These are phyloP conservation scores for Pythium guiyangense DNA, from an alignment of 352 stramenopile species.

Conservation along the genomic window DNA sequence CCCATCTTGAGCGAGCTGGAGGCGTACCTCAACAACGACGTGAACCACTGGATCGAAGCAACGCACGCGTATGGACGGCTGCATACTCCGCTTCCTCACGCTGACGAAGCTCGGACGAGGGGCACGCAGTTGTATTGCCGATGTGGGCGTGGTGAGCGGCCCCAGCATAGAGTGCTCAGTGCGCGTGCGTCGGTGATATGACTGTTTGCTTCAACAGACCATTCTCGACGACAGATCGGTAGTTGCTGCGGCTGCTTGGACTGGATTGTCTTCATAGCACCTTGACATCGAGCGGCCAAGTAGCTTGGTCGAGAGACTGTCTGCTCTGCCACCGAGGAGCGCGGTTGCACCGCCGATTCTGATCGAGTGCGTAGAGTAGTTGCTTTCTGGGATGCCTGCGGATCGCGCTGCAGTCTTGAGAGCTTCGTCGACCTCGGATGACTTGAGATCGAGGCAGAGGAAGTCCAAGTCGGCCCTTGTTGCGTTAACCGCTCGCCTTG, in stretches of 20 bases:
- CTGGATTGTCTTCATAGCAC: neutral
- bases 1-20: neutral
- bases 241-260: neutral
- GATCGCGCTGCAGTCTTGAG: neutral
- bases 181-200: no score
- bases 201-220: neutral
- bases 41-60: neutral
- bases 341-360: neutral
- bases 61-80: no score
- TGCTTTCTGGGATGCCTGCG: neutral
- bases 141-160: neutral
- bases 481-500: no score
- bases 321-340: no score
- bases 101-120: no score
- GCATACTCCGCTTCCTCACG: no score
- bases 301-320: neutral
- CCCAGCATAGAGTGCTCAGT: neutral
- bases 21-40: neutral
- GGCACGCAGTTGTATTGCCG: no score
- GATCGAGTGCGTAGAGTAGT: neutral
- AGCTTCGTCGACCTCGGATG: neutral
- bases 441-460: neutral
- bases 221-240: neutral
- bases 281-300: neutral
- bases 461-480: neutral